These are phyloP conservation scores for Camellia oleifera DNA, from an alignment of 179 eudicot species.

Conservation along the genomic window DNA sequence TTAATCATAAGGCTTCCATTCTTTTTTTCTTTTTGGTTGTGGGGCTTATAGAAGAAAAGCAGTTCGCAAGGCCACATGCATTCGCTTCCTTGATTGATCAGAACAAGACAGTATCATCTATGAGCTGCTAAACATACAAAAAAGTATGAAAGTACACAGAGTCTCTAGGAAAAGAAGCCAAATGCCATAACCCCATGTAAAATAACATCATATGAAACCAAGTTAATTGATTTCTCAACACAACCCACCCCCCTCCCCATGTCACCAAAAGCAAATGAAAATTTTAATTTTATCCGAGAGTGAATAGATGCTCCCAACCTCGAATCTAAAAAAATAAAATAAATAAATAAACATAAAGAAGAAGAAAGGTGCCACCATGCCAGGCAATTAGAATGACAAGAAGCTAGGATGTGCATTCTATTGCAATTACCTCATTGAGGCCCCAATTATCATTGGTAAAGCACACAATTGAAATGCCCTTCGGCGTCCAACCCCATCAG, in stretches of 20 bases:
- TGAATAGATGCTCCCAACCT: background rate
- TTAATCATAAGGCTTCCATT: background rate
- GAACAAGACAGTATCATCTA: too few relatives aligned
- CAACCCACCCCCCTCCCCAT: background rate
- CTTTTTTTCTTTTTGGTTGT: background rate
- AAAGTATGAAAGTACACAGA: too few relatives aligned
- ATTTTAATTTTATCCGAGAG: background rate
- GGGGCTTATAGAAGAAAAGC: background rate
- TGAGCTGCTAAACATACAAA: too few relatives aligned
- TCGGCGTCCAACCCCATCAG: slow-evolving; percentile 85
- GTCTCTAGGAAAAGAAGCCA: too few relatives aligned
- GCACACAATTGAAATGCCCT: slow-evolving; percentile 85
- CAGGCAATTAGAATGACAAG: background rate
- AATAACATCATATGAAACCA: too few relatives aligned
- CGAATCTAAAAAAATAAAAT: too few relatives aligned
- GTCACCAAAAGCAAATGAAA: background rate
- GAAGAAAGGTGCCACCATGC: background rate
- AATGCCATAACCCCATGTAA: too few relatives aligned
- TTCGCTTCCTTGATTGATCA: background rate
- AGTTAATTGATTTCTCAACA: too few relatives aligned
- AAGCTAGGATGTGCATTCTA: background rate
- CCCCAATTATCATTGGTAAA: slow-evolving; percentile 79
- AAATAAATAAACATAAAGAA: too few relatives aligned
- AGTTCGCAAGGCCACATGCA: background rate
- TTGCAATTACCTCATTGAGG: slow-evolving; percentile 41